Evolutionary conservation across 108 stramenopile genomes (phyloP), one percentile per base, ranked within the genome.

Genomic region (Fragilaria crotonensis): DNA sequence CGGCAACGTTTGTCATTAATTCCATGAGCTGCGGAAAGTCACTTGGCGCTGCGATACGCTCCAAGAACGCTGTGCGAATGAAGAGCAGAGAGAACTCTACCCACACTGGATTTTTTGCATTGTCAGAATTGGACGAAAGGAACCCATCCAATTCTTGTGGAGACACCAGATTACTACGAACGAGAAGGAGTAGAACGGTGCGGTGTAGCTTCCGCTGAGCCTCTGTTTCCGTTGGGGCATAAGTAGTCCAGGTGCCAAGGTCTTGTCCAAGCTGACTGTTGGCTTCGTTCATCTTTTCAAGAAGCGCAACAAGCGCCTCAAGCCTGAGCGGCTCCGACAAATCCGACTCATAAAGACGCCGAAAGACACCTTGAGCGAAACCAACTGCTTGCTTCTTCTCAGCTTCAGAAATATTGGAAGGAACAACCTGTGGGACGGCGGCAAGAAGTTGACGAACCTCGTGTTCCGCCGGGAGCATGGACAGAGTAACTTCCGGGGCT

Each of bases 321-420:
- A 96, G 75, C 0, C 92, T 63, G 22, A 98, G 66, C 1, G 90
- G 91, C 57, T 96, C 94, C 1, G 79, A 66, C 45, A 94, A 61
- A 41, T 66, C 85, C 18, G 90, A 60, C 62, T 99, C 96, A 62
- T 96, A 98, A 14, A 98, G 72, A n/a, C 90, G 81, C 77, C 97
- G 96, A 87, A 99, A 98, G 54, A 97, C 89, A 11, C 79, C 76
- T 59, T 97, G 95, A 0, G 96, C 91, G 53, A 97, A 97, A 46
- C 76, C 84, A 20, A 96, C 77, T 21, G 89, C 76, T 7, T 89
- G 77, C 31, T 98, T 96, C 28, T 89, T 92, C 27, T 95, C 89
- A 20, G 79, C 32, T 17, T 73, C 56, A 51, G 77, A 60, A 22
- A 93, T 51, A 30, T 68, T 32, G 27, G 74, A 71, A 0, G 87